Evolutionary conservation across 2,329 filamentous ascomycete genomes (phyloP).

Genomic region (Monilinia vaccinii-corymbosi): DNA sequence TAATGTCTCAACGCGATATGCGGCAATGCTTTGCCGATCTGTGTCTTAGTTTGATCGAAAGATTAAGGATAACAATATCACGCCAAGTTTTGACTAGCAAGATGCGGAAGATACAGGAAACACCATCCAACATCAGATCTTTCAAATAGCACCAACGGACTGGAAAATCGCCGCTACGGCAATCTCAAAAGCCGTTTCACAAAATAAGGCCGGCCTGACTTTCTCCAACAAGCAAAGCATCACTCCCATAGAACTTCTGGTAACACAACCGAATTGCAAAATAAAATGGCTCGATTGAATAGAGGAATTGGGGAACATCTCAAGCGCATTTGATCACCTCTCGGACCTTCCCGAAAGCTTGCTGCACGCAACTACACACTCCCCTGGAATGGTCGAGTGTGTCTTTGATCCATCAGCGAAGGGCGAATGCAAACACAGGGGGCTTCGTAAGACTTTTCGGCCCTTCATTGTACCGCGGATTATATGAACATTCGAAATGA

Average conservation of each 20-base stretch:
- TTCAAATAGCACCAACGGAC: no score
- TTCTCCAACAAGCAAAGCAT: neutral
- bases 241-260: neutral
- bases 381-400: neutral
- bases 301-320: neutral
- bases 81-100: neutral
- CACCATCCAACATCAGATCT: neutral
- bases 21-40: no score
- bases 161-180: no score
- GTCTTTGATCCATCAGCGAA: neutral
- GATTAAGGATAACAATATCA: neutral
- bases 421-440: neutral
- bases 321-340: neutral
- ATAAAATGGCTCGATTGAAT: neutral
- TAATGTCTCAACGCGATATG: no score
- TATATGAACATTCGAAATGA: no score
- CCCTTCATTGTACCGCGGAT: neutral
- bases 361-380: neutral
- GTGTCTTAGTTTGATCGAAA: neutral
- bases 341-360: neutral
- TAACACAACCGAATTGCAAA: rapidly evolving
- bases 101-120: neutral
- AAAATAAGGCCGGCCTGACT: neutral
- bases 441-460: neutral
- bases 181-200: neutral